A percentile compares a stretch with the other conserved stretches of the same genome.
Evolutionary conservation across 768 basidiomycete species (phyloP).

Genomic region (Gymnopilus junonius): DNA sequence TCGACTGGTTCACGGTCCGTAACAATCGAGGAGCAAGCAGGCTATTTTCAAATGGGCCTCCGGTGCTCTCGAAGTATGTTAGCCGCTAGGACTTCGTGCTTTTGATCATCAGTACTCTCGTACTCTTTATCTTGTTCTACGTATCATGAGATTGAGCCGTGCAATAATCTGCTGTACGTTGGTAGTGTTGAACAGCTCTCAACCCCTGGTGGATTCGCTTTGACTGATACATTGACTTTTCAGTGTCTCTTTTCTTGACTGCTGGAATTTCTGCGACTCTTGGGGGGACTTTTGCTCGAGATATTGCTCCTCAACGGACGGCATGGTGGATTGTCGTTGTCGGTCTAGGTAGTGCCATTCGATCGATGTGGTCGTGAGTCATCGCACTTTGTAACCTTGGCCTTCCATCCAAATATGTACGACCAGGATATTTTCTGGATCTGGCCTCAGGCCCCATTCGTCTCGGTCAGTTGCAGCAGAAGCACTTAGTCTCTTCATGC

Average conservation of each 20-base stretch:
- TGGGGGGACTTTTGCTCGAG: slow-evolving; percentile 36
- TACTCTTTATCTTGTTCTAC: not conserved
- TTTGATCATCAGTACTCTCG: not conserved
- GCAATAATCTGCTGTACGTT: slow-evolving; percentile 40
- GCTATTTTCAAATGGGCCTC: not conserved
- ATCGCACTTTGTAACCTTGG: not conserved
- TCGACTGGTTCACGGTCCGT: too few species aligned
- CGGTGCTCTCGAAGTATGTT: not conserved
- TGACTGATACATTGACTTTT: not conserved
- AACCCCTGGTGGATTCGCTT: not conserved
- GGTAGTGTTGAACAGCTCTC: not conserved
- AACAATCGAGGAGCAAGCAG: too few species aligned
- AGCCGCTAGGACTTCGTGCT: not conserved
- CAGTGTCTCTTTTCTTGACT: slow-evolving; percentile 40
- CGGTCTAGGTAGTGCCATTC: slow-evolving; percentile 32
- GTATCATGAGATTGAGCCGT: slow-evolving; percentile 42
- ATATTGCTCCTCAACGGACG: slow-evolving; percentile 37
- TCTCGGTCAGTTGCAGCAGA: slow-evolving; percentile 53
- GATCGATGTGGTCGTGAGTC: slow-evolving; percentile 43
- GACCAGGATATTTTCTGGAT: slow-evolving; percentile 35
- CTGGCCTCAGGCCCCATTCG: slow-evolving; percentile 29
- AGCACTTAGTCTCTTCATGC: slow-evolving; percentile 43
- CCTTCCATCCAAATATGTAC: slow-evolving; percentile 4
- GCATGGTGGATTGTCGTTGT: slow-evolving; percentile 46
- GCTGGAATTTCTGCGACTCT: slow-evolving; percentile 39